Percentiles rank a stretch among this genome's conserved stretches.
Conservation (phyloP, 306 rosid genomes). For the Corylus avellana region DNA sequence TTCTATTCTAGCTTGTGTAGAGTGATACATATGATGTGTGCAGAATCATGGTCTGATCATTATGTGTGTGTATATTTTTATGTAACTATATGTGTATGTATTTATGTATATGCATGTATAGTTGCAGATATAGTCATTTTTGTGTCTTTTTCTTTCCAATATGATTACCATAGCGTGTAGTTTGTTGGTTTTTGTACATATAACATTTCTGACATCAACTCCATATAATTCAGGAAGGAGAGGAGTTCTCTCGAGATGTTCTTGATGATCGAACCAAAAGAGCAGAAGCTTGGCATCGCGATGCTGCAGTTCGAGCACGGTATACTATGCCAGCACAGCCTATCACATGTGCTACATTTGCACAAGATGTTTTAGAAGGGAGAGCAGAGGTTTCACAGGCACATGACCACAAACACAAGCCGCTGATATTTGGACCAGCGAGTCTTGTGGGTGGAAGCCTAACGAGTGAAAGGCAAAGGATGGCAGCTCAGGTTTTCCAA, state of each 20-base stretch:
- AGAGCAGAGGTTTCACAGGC: conserved; percentile 76
- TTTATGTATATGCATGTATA: too few species aligned
- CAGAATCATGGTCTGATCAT: background rate
- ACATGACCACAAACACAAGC: conserved; percentile 95
- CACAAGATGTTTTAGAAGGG: conserved; percentile 98
- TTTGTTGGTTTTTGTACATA: background rate
- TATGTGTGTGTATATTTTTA: too few species aligned
- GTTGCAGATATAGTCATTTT: background rate
- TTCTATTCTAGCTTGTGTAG: background rate
- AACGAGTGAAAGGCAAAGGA: conserved; percentile 79
- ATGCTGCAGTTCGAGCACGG: conserved; percentile 60
- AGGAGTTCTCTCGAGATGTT: conserved; percentile 62
- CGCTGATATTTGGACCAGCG: conserved; percentile 89
- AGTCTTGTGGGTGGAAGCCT: conserved; percentile 77
- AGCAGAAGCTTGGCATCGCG: conserved; percentile 86
- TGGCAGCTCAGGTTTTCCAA: conserved; percentile 96
- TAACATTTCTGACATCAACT: background rate
- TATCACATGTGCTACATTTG: conserved; percentile 94
- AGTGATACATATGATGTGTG: background rate
- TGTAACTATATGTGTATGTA: too few species aligned
- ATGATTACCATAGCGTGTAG: background rate
- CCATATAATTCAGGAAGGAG: conserved; percentile 65
- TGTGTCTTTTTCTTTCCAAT: background rate
- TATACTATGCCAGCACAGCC: conserved; percentile 70
- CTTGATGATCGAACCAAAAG: conserved; percentile 80